A percentile compares a stretch with the other conserved stretches of the same genome.
Conservation (phyloP, 1,284 basidiomycete genomes). For the Baeospora myosura region DNA sequence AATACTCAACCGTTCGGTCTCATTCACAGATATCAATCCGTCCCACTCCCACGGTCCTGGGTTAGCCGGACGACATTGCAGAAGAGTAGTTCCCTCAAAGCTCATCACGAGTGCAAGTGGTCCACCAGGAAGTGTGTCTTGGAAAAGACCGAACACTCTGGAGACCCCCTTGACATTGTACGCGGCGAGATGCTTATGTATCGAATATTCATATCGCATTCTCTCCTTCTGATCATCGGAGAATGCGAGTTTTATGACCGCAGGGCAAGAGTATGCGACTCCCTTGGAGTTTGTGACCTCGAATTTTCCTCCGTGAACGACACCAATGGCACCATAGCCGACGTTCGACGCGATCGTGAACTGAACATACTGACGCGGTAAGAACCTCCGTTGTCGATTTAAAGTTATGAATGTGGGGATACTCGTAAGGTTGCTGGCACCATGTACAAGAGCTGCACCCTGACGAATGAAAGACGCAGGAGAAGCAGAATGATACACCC, state of each 20-base stretch:
- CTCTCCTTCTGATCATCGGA: not conserved
- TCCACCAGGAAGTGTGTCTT: not conserved
- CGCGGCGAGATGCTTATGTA: not conserved
- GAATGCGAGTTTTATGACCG: slow-evolving; percentile 1
- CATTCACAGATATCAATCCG: not conserved
- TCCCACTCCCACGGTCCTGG: not conserved
- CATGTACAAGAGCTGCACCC: not conserved
- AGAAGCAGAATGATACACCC: not conserved
- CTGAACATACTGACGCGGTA: not conserved
- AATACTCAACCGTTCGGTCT: too few relatives aligned
- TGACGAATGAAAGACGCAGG: not conserved
- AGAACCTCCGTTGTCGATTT: not conserved
- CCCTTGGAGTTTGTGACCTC: not conserved
- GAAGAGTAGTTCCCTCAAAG: not conserved
- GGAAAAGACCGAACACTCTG: not conserved
- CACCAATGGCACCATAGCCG: not conserved
- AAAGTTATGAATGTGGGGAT: not conserved
- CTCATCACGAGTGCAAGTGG: not conserved
- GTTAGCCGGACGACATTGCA: not conserved
- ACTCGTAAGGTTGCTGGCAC: too few relatives aligned
- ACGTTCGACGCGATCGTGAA: not conserved
- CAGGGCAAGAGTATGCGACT: not conserved
- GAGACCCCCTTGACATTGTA: not conserved
- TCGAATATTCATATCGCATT: not conserved
- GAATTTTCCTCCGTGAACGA: not conserved